Conservation (phyloP, 2,329 filamentous ascomycete genomes). For the Calonectria fujianensis region DNA sequence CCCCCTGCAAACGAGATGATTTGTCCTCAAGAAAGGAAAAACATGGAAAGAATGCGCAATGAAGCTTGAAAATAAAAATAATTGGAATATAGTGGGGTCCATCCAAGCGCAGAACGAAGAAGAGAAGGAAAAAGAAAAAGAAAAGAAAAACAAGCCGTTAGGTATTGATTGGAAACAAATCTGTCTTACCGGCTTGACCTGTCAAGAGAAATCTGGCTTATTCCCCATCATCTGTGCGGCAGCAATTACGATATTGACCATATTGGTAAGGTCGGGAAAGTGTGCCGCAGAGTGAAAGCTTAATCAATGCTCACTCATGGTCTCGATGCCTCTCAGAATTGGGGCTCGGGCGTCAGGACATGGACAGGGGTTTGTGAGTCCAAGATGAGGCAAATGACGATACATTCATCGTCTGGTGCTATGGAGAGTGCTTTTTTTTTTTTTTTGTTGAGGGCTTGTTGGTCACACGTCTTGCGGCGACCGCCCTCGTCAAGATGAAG, state of each 20-base stretch:
- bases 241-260: neutral
- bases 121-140: neutral
- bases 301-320: conserved; percentile 31
- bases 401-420: conserved; percentile 32
- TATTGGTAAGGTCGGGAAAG: neutral
- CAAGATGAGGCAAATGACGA: conserved; percentile 33
- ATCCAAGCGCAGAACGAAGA: neutral
- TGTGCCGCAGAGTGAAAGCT: conserved; percentile 27
- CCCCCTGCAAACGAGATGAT: neutral
- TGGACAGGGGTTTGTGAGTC: conserved; percentile 33
- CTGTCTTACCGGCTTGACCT: neutral
- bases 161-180: neutral
- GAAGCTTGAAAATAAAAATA: neutral
- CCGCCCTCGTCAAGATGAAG: conserved; percentile 48
- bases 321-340: conserved; percentile 26
- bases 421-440: conserved; percentile 38
- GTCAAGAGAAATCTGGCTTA: conserved; percentile 12
- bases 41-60: neutral
- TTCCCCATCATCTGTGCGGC: conserved; percentile 9
- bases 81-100: neutral
- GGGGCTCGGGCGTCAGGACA: conserved; percentile 36
- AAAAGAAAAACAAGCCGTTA: neutral
- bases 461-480: conserved; percentile 41
- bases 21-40: neutral
- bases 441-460: conserved; percentile 38